phyloP scores from a whole-genome alignment of 768 basidiomycete species.

The Amanita brunnescens region DNA sequence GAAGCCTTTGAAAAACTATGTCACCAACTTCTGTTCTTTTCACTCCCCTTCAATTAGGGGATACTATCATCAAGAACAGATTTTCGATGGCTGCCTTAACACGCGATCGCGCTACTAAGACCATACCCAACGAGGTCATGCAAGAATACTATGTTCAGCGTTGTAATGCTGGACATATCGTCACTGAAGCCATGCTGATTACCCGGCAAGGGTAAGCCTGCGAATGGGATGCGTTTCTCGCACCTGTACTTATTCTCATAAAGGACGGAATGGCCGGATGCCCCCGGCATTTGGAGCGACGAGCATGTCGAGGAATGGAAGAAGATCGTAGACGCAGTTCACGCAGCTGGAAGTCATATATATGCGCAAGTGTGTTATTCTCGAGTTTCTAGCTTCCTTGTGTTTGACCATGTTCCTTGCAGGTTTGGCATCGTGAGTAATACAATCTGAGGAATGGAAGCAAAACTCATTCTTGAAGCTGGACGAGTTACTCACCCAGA shows the following conservation, averaged over 20 bases:
- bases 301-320: constrained; percentile 38
- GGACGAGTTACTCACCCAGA: constrained; percentile 30
- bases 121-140: constrained; percentile 30
- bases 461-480: constrained; percentile 13
- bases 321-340: constrained; percentile 37
- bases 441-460: not conserved
- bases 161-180: constrained; percentile 30
- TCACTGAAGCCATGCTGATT: constrained; percentile 32
- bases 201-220: constrained; percentile 30
- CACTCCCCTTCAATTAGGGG: constrained; percentile 26
- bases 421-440: constrained; percentile 31
- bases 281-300: constrained; percentile 38
- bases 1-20: too few relatives aligned
- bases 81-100: constrained; percentile 33
- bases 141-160: constrained; percentile 34
- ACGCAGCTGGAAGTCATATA: constrained; percentile 33
- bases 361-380: constrained; percentile 31
- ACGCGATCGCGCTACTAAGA: constrained; percentile 28
- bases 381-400: not conserved
- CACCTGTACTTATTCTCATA: not conserved
- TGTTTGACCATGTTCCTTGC: too few relatives aligned
- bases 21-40: constrained; percentile 15
- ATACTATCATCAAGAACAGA: constrained; percentile 28
- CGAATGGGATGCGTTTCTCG: not conserved
- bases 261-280: constrained; percentile 35